Evolutionary conservation across 2,329 filamentous ascomycete species (phyloP).

Genomic region (Monosporascus sp.): DNA sequence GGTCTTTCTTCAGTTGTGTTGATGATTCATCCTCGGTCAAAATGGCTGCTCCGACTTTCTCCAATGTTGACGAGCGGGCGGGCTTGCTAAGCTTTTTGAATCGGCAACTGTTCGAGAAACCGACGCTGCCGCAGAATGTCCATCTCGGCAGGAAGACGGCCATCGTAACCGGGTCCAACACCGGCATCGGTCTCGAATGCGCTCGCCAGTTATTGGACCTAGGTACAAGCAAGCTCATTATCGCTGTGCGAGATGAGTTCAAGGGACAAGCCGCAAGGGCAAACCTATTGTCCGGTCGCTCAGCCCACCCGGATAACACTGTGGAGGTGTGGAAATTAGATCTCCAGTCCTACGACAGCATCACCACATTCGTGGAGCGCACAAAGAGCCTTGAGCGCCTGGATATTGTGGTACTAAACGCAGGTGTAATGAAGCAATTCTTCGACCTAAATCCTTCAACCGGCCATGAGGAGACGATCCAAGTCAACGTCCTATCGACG

Average conservation of each 20-base stretch:
- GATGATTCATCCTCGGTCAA: no score
- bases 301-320: no score
- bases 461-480: constrained; percentile 37
- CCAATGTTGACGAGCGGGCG: neutral
- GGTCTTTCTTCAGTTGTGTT: no score
- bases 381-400: constrained; percentile 26
- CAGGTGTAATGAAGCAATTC: constrained; percentile 18
- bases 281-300: neutral
- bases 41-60: no score
- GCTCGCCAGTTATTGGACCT: constrained; percentile 5
- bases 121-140: neutral
- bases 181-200: constrained; percentile 7
- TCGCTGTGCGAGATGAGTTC: constrained; percentile 7
- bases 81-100: neutral
- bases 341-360: constrained; percentile 31
- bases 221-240: constrained; percentile 5
- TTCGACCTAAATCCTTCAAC: constrained; percentile 15
- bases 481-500: constrained; percentile 49
- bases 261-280: neutral
- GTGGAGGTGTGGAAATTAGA: constrained; percentile 39
- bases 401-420: constrained; percentile 34
- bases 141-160: constrained; percentile 7
- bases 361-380: constrained; percentile 30
- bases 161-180: constrained; percentile 13
- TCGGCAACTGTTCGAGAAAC: constrained; percentile 1